Conservation (phyloP, 768 basidiomycete species). For the Russula foetens region DNA sequence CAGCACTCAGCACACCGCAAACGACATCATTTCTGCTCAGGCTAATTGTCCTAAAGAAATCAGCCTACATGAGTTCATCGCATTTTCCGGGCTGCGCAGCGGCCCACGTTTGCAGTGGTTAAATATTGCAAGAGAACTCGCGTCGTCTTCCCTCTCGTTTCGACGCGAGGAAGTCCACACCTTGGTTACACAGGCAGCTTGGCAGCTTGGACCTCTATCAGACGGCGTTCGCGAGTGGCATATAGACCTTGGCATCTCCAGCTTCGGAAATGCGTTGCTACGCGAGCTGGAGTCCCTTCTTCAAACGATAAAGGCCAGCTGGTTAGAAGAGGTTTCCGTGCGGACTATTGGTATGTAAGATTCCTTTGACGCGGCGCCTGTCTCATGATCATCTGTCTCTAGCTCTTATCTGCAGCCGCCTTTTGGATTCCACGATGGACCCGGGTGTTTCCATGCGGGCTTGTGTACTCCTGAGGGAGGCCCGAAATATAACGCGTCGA, state of each 20-base stretch:
- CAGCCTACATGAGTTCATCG: constrained; percentile 37
- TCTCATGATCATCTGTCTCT: too few species aligned
- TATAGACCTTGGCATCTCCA: constrained; percentile 25
- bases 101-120: constrained; percentile 41
- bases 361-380: too few species aligned
- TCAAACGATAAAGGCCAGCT: constrained; percentile 32
- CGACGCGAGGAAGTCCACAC: constrained; percentile 33
- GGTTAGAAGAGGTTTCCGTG: constrained; percentile 26
- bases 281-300: constrained; percentile 31
- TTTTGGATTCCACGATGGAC: too few species aligned
- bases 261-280: constrained; percentile 35
- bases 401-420: too few species aligned
- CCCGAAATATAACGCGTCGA: neutral
- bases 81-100: constrained; percentile 39
- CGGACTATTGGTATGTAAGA: constrained; percentile 5
- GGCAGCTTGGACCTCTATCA: constrained; percentile 34
- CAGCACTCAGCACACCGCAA: constrained; percentile 26
- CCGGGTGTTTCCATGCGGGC: too few species aligned
- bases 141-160: constrained; percentile 33
- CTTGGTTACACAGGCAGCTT: constrained; percentile 37
- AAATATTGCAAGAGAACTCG: constrained; percentile 41
- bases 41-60: constrained; percentile 33
- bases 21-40: constrained; percentile 38
- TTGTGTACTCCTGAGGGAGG: too few species aligned
- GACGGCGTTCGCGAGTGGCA: constrained; percentile 32